Evolutionary conservation across 192 early-diverging fungal genomes (phyloP), one percentile per base, ranked within the genome.

Genomic region (Cladochytrium replicatum): DNA sequence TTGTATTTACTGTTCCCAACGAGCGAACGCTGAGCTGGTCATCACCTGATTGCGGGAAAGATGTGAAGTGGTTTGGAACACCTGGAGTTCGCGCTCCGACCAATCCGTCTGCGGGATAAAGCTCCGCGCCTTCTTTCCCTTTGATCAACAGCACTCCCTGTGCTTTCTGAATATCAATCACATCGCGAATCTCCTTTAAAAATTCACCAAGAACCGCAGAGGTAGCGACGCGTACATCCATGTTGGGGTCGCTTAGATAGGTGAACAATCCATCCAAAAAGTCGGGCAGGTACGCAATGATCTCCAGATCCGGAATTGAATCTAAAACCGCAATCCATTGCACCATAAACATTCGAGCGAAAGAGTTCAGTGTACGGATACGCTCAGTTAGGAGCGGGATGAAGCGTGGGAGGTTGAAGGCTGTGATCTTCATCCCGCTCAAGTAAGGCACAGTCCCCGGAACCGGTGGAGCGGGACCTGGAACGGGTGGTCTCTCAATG

Each of bases 381-480:
- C 97, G 86, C 55, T 97, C 91, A 2, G 84, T 60, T 1, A 99
- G 67, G 19, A 99, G 74, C 19, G 93, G 94, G 52, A 99, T 91
- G 58, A 99, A 99, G 17, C 82, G 68, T 0, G 87, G 82, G 25
- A 99, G 66, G 24, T 93, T 91, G 61, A 99, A 99, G 9, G 59
- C 61, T 2, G 50, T 60, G 13, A 64, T 42, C 19, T 53, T 41
- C 58, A 60, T 63, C 3, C 55, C 48, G 6, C 62, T 55, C 21
- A 30, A n/a, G n/a, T n/a, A n/a, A n/a, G n/a, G n/a, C n/a, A n/a
- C n/a, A n/a, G n/a, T n/a, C n/a, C n/a, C n/a, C n/a, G n/a, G n/a
- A n/a, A n/a, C n/a, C n/a, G n/a, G n/a, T n/a, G n/a, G n/a, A n/a
- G n/a, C n/a, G n/a, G n/a, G n/a, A n/a, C n/a, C n/a, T n/a, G n/a